Base-by-base conservation (phyloP, 257 asterid species). In the Anisodus tanguticus region DNA sequence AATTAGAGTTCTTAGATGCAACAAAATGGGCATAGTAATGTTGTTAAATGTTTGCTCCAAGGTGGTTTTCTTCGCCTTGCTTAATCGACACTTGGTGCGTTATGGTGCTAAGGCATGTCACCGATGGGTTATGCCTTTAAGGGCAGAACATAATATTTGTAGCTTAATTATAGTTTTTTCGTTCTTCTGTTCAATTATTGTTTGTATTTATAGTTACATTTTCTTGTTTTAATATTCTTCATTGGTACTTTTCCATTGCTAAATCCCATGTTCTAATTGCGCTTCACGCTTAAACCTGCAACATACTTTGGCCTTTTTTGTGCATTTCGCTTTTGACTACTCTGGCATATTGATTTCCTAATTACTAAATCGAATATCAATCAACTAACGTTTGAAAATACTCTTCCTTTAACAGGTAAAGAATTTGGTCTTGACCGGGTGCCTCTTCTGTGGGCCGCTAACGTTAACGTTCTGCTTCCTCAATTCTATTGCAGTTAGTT, bases 401-500 rank as follows among this genome's bases (percentile, higher is more conserved):
- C 81, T 76, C 67, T 58, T 47, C 37, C 7, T 17, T 81, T 68
- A 60, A 39, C 85, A 88, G 90, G 86, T 82, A 9, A 84, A 83
- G 55, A 88, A 84, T 82, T 39, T 88, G 74, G 11, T 84, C 63
- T 68, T 80, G 47, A 86, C 89, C 1, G 87, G 89, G 13, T 37
- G 83, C 60, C 85, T 88, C 69, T 86, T 82, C 53, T 81, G 54
- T 63, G 88, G 84, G 6, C 88, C 87, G 13, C 79, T 88, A 11
- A 81, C 71, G 71, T 62, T 86, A 37, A 77, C 77, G 17, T 86
- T 88, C 53, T 86, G 87, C 83, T 77, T 86, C 83, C 83, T 84
- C 31, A 88, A 88, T 62, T 66, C 89, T 6, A 66, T 86, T 49
- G 90, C 90, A 17, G 81, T 60, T 12, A 68, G 79, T 7, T 88